Base-by-base conservation (phyloP, 164 flowering plant species). In the Litsea cubeba region DNA sequence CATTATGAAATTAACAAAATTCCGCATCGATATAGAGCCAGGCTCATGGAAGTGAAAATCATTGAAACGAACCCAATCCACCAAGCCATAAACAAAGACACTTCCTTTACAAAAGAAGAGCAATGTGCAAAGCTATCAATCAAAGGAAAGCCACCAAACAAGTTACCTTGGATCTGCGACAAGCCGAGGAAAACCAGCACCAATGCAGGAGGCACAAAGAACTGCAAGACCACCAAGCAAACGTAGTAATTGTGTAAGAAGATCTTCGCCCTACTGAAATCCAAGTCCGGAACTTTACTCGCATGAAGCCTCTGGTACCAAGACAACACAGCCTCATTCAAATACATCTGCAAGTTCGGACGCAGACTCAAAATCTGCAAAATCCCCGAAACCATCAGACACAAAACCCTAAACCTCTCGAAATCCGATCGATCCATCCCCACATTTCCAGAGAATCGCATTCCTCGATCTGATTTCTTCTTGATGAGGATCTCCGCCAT, bases 231-330 rank as follows among this genome's bases (percentile, higher is more conserved):
- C 1, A 77, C 90, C 49, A 93, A 87, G 76, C 97, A 90, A 24
- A 91, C 51, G 79, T 87, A 91, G 81, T 95, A 90, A 77, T 93
- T 93, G 82, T 95, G 97, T 71, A 95, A 86, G 79, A 95, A 95
- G 69, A 95, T 90, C 82, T 95, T 95, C 2, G 98, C 98, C 79
- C 98, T 79, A 71, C 99, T 92, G 72, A 86, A 95, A 50, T 88
- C 98, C 93, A 92, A 86, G 69, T 95, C 99, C 7, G 99, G 99
- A 69, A 91, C 89, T 78, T 86, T 90, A 78, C 98, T 88, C 5
- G 97, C 84, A 68, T 95, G 99, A 80, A 95, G 77, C 58, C 99
- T 85, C 72, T 95, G 99, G 79, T 95, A 95, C 99, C 99, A 95
- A 65, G 89, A 88, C 22, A 95, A 71, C 54, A 95, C 86, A 6